Evolutionary conservation across 805 yeast genomes (phyloP), one percentile per base, ranked within the genome.

Genomic region (Starmerella potacharoeniae): DNA sequence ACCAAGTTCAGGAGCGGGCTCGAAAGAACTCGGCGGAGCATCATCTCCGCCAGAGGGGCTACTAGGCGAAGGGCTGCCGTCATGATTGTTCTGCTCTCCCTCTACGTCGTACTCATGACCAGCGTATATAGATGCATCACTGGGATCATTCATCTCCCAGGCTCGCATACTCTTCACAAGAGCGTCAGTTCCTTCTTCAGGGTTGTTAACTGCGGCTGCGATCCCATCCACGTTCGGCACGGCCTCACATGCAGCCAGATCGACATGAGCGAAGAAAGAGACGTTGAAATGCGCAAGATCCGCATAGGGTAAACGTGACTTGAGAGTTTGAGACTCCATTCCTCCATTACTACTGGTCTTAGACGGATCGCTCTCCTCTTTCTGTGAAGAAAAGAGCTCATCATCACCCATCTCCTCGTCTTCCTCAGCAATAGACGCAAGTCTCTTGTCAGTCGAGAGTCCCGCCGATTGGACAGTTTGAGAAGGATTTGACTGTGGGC

Each of bases 241-340:
- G 7, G 57, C 48, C 16, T 59, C 61, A 4, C 51, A 31, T 35
- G 62, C 67, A 11, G 61, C 29, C 16, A 36, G 47, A 6, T 53
- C 49, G 35, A 66, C n/a, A 37, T 63, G 63, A 8, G 66, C 61
- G 51, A 68, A 60, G 49, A 53, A 68, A 31, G 54, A 49, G 16
- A 59, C 36, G 14, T 57, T 53, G 44, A 55, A 43, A 13, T 53
- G 51, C 46, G 46, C 61, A 55, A 59, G 48, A 14, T 53, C 55
- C 0, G 31, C 56, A 22, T 35, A 29, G 37, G 36, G 22, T 6
- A n/a, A 10, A 3, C 22, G 36, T 11, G 13, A 47, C 10, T 4
- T 4, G 9, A 33, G n/a, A 10, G n/a, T 22, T 5, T 29, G 16
- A 13, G 6, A 7, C 4, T 8, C n/a, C 29, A 33, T 3, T 31